Evolutionary conservation across 805 yeast genomes (phyloP).

Genomic region (Zygoascus tannicola): DNA sequence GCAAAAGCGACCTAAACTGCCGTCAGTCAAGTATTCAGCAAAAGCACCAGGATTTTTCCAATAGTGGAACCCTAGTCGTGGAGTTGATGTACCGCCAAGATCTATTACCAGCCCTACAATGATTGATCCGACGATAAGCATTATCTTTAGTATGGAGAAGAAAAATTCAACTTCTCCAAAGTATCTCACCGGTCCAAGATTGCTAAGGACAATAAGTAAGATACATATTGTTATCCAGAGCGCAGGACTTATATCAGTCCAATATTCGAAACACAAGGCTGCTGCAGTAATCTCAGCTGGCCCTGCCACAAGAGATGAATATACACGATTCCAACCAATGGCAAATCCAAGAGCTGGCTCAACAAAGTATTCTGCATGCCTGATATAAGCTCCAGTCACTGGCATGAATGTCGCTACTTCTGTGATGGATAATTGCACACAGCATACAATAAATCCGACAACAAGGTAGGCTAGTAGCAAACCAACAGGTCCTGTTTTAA

Average conservation of each 20-base stretch:
- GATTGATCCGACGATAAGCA: conserved; percentile 59
- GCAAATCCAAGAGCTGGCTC: conserved; percentile 63
- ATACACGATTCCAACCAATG: conserved; percentile 53
- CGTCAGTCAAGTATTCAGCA: conserved; percentile 34
- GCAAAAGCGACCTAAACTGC: conserved; percentile 41
- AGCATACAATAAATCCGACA: conserved; percentile 62
- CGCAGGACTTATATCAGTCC: conserved; percentile 42
- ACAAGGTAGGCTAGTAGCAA: conserved; percentile 52
- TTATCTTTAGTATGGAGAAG: conserved; percentile 55
- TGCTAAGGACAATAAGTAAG: conserved; percentile 35
- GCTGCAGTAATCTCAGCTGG: conserved; percentile 62
- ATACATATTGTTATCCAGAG: conserved; percentile 46
- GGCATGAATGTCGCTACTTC: conserved; percentile 64
- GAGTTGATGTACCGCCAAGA: conserved; percentile 68
- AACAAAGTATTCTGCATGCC: conserved; percentile 54
- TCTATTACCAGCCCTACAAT: conserved; percentile 53
- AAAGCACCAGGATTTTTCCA: conserved; percentile 67
- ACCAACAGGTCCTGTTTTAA: conserved; percentile 56
- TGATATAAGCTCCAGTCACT: conserved; percentile 54
- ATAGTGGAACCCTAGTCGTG: conserved; percentile 61
- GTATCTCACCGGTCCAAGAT: conserved; percentile 38
- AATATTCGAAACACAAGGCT: conserved; percentile 43
- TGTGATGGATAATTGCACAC: conserved; percentile 60
- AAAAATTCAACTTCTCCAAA: conserved; percentile 42
- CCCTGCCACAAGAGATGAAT: conserved; percentile 45